Evolutionary conservation across 164 flowering plant species (phyloP), one percentile per base, ranked within the genome.

Genomic region (Vitis cinerea): DNA sequence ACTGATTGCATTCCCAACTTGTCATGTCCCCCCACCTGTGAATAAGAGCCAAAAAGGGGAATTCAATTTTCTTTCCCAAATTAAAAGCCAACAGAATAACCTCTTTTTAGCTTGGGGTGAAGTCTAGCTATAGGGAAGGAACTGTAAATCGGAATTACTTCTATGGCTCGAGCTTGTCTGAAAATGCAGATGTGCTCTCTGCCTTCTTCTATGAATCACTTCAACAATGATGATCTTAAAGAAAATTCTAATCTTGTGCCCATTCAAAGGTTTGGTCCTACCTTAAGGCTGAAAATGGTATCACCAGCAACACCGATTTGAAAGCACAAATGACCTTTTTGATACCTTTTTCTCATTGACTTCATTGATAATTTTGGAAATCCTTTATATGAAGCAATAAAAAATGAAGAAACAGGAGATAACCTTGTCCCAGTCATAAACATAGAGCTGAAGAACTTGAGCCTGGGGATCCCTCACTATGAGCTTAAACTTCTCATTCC

Each of bases 351-450:
- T 57, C 9, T n/a, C 11, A 19, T 16, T 37, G 7, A 37, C 44
- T 37, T 37, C 44, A n/a, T 57, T 5, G 10, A 57, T 14, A 8
- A 16, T n/a, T 6, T 57, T 9, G 9, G 37, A 23, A 59, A 17
- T 8, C 14, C 37, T 59, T 14, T 23, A 0, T 63, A 15, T 8
- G 12, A 65, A 55, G 8, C 3, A 1, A n/a, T 54, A 13, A 50
- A 2, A 56, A 12, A 27, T 3, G 8, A 54, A 52, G 50, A 47
- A 15, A 2, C 30, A 23, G 30, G 44, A 12, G 15, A 27, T 29
- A 57, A 84, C 92, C 88, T 85, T 83, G 72, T 89, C 88, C 84
- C 86, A 89, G 65, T 82, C 90, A 62, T 64, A 86, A 74, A 85
- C 90, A 70, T 75, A 69, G 27, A 88, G 27, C 17, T 80, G 78